Evolutionary conservation across 345 rosid genomes (phyloP).

Genomic region (Sapria himalayana): DNA sequence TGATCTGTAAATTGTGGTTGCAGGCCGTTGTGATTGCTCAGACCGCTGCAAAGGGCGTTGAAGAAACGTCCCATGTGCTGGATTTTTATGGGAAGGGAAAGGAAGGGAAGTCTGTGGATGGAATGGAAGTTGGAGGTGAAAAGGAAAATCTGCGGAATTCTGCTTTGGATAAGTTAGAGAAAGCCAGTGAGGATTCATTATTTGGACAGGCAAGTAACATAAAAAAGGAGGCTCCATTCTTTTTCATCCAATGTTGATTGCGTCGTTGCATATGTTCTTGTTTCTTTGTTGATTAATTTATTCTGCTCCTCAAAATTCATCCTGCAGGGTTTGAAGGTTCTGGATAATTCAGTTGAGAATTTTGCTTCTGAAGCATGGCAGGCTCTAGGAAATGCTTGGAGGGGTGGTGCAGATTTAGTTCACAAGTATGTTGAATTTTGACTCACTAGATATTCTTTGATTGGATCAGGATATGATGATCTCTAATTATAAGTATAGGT

Average conservation of each 20-base stretch:
- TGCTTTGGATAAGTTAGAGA: slow-evolving; percentile 57
- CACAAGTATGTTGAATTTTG: slow-evolving; percentile 56
- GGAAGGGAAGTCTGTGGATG: slow-evolving; percentile 27
- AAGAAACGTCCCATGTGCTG: slow-evolving; percentile 27
- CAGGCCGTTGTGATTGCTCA: slow-evolving; percentile 80
- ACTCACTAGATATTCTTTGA: too few species aligned
- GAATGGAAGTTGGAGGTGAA: slow-evolving; percentile 49
- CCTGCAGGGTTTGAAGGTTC: slow-evolving; percentile 67
- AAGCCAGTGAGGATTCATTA: slow-evolving; percentile 61
- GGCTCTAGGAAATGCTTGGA: slow-evolving; percentile 68
- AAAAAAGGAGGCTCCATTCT: too few species aligned
- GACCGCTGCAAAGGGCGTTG: slow-evolving; percentile 65
- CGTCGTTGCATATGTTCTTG: neutral
- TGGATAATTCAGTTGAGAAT: slow-evolving; percentile 85
- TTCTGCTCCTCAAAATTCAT: slow-evolving; percentile 2
- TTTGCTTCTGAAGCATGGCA: slow-evolving; percentile 95
- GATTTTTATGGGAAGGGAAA: slow-evolving; percentile 46
- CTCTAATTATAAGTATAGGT: too few species aligned
- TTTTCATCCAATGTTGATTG: neutral
- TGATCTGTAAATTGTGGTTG: slow-evolving; percentile 9
- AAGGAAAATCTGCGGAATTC: slow-evolving; percentile 32
- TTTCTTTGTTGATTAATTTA: neutral
- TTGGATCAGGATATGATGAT: too few species aligned
- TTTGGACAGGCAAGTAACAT: slow-evolving; percentile 95
- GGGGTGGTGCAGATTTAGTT: slow-evolving; percentile 53